A percentile compares a stretch with the other conserved stretches of the same genome.
Evolutionary conservation across 495 filamentous ascomycete genomes (phyloP).

Genomic region (Annulohypoxylon nitens): DNA sequence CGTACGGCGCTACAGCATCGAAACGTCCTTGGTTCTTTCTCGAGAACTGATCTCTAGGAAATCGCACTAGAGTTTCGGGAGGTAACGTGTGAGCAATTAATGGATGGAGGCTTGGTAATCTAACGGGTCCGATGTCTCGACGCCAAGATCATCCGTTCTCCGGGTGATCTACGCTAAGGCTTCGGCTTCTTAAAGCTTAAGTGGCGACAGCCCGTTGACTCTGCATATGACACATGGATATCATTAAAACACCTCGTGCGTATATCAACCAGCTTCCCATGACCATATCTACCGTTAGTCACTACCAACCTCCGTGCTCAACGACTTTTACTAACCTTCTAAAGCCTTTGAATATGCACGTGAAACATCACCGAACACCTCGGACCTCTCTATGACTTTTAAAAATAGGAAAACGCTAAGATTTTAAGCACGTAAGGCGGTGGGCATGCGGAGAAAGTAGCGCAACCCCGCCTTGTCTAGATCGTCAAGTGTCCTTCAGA

Average conservation of each 20-base stretch:
- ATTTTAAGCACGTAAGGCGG: background rate
- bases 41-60: slow-evolving; percentile 34
- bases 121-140: slow-evolving; percentile 14
- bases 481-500: slow-evolving; percentile 3
- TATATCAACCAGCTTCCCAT: background rate
- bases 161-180: slow-evolving; percentile 35
- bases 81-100: slow-evolving; percentile 17
- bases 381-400: background rate
- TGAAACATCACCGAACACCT: background rate
- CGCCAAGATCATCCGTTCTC: slow-evolving; percentile 15
- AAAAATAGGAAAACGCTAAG: background rate
- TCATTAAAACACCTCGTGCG: background rate
- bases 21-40: slow-evolving; percentile 51
- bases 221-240: background rate
- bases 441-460: slow-evolving; percentile 2
- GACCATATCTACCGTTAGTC: background rate
- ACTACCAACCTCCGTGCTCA: background rate
- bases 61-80: slow-evolving; percentile 3
- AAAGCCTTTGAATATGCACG: background rate
- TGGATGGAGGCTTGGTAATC: slow-evolving; percentile 20
- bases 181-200: slow-evolving; percentile 18
- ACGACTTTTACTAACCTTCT: background rate
- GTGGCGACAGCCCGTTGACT: background rate
- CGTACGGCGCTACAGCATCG: slow-evolving; percentile 44
- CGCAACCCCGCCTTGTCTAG: background rate